Percentiles rank a stretch among this genome's conserved stretches.
Evolutionary conservation across 345 rosid genomes (phyloP).

Genomic region (Acer negundo): DNA sequence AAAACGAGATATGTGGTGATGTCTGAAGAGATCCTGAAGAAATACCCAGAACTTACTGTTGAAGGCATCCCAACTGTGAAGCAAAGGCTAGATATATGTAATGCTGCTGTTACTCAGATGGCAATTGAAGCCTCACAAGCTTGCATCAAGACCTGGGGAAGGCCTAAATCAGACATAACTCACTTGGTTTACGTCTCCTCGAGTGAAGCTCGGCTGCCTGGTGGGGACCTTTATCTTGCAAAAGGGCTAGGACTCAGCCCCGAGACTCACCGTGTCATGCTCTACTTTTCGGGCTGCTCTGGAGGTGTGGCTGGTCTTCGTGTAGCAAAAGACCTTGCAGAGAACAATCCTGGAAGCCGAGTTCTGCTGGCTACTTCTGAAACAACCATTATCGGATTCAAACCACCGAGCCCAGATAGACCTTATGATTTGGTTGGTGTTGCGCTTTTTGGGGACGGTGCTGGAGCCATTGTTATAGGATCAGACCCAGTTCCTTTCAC

Average conservation of each 20-base stretch:
- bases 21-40: conserved; percentile 86
- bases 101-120: conserved; percentile 84
- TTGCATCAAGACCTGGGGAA: conserved; percentile 87
- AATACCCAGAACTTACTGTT: conserved; percentile 80
- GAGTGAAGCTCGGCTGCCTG: conserved; percentile 92
- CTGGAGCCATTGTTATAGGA: conserved; percentile 84
- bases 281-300: conserved; percentile 87
- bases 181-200: conserved; percentile 97
- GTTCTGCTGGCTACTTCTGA: conserved; percentile 86
- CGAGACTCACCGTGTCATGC: conserved; percentile 75
- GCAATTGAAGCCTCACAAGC: conserved; percentile 79
- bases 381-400: conserved; percentile 92
- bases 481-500: conserved; percentile 52
- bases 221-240: conserved; percentile 87
- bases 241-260: conserved; percentile 80
- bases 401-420: conserved; percentile 80
- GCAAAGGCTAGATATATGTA: conserved; percentile 79
- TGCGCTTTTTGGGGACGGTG: conserved; percentile 93
- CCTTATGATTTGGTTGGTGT: conserved; percentile 98
- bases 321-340: conserved; percentile 92
- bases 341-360: conserved; percentile 89
- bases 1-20: conserved; percentile 95
- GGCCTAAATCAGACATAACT: conserved; percentile 72
- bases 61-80: conserved; percentile 87
- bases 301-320: conserved; percentile 97